Conservation (phyloP, 78 protist genomes). For the Dictyostelium purpureum region DNA sequence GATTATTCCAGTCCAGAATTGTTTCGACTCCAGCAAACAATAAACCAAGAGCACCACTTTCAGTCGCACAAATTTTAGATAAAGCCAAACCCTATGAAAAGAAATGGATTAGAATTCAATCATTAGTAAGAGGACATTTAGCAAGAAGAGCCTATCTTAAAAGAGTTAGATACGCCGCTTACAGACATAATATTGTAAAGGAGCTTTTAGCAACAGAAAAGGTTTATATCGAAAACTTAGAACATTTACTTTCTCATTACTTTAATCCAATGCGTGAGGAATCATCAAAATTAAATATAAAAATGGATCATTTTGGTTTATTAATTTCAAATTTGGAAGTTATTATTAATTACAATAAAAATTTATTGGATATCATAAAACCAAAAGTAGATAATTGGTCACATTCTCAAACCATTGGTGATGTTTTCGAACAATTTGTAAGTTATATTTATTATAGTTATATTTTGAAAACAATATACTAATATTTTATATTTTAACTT, state of each 20-base stretch:
- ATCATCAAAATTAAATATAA: constrained; percentile 43
- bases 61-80: constrained; percentile 22
- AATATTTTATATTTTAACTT: background rate
- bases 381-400: constrained; percentile 65
- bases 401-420: constrained; percentile 43
- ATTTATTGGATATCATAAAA: constrained; percentile 9
- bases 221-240: constrained; percentile 32
- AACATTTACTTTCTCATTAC: constrained; percentile 1
- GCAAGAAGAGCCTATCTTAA: constrained; percentile 16
- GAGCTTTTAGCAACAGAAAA: constrained; percentile 55
- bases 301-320: constrained; percentile 40
- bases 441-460: background rate
- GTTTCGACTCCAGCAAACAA: background rate
- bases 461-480: background rate
- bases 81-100: constrained; percentile 57
- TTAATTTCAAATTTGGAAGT: constrained; percentile 64
- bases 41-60: constrained; percentile 6
- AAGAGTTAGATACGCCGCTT: constrained; percentile 54
- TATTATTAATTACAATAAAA: constrained; percentile 33
- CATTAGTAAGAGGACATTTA: constrained; percentile 57
- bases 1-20: background rate
- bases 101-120: constrained; percentile 59
- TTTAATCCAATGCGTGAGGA: constrained; percentile 52
- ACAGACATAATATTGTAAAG: constrained; percentile 56
- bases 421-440: constrained; percentile 62